phyloP scores from a whole-genome alignment of 371 early-diverging fungal genomes.

The Fennellomyces sp. region DNA sequence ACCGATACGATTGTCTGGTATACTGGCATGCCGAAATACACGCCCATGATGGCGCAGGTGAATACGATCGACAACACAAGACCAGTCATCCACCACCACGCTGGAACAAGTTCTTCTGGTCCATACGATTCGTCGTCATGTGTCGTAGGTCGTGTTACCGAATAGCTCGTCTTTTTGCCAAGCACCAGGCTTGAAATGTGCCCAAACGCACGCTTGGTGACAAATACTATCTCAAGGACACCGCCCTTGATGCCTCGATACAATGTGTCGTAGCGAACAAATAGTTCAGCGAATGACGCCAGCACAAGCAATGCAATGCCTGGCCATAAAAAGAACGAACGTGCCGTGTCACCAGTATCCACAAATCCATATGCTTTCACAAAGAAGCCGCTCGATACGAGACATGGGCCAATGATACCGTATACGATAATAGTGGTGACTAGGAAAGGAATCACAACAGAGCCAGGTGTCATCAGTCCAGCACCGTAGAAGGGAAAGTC shows the following conservation, averaged over 20 bases:
- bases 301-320: constrained; percentile 73
- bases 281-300: constrained; percentile 64
- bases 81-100: constrained; percentile 66
- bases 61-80: constrained; percentile 57
- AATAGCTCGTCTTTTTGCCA: background rate
- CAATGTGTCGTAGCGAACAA: constrained; percentile 53
- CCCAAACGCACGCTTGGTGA: background rate
- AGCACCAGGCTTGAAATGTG: background rate
- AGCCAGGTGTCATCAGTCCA: constrained; percentile 65
- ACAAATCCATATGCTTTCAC: constrained; percentile 38
- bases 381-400: constrained; percentile 47
- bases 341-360: constrained; percentile 34
- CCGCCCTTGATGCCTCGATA: constrained; percentile 58
- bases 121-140: constrained; percentile 10
- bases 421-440: constrained; percentile 57
- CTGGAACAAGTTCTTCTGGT: constrained; percentile 51
- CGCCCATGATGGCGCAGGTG: constrained; percentile 60
- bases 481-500: constrained; percentile 72
- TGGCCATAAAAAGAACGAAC: constrained; percentile 69
- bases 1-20: constrained; percentile 62
- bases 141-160: background rate
- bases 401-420: constrained; percentile 48
- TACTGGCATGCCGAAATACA: constrained; percentile 61
- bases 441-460: constrained; percentile 61
- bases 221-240: constrained; percentile 8